These are phyloP conservation scores for Tricholoma sp. DNA, from an alignment of 768 basidiomycete genomes.

Conservation along the genomic window DNA sequence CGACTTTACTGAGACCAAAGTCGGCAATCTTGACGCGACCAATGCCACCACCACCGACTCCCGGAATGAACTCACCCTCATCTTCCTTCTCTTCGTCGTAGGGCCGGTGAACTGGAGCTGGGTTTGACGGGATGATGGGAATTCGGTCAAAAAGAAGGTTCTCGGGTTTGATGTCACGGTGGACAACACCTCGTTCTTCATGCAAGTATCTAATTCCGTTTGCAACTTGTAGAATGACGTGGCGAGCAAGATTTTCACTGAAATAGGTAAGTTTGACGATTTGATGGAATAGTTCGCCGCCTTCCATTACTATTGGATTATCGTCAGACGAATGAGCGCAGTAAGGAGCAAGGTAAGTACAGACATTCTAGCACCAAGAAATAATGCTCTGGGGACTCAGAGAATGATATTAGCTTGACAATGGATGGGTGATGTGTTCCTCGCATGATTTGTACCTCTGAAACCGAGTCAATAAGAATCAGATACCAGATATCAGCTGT, in stretches of 20 bases:
- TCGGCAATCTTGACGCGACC: constrained; percentile 98
- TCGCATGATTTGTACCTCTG: constrained; percentile 99
- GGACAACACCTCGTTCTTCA: constrained; percentile 96
- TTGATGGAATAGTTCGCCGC: constrained; percentile 97
- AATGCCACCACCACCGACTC: constrained; percentile 94
- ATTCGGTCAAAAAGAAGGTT: constrained; percentile 93
- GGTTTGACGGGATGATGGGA: constrained; percentile 83
- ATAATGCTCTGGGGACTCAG: constrained; percentile 89
- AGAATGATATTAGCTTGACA: constrained; percentile 88
- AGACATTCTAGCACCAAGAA: constrained; percentile 89
- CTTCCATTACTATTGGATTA: constrained; percentile 77
- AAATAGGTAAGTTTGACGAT: constrained; percentile 99
- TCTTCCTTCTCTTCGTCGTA: constrained; percentile 99
- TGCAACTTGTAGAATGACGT: constrained; percentile 95
- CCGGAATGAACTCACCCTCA: constrained; percentile 92
- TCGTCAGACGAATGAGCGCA: constrained; percentile 10
- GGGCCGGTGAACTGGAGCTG: constrained; percentile 59
- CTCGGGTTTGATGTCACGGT: constrained; percentile 99
- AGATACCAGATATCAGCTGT: not conserved
- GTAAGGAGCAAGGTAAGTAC: constrained; percentile 22
- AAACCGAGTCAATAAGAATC: constrained; percentile 4
- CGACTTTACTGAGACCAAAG: constrained; percentile 94
- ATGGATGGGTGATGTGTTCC: constrained; percentile 89
- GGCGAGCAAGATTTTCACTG: constrained; percentile 93
- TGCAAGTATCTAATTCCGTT: constrained; percentile 93